Percentiles rank a stretch among this genome's conserved stretches.
Evolutionary conservation across 139 green algal genomes (phyloP).

Genomic region (Chlamydomonas sphaeroides): DNA sequence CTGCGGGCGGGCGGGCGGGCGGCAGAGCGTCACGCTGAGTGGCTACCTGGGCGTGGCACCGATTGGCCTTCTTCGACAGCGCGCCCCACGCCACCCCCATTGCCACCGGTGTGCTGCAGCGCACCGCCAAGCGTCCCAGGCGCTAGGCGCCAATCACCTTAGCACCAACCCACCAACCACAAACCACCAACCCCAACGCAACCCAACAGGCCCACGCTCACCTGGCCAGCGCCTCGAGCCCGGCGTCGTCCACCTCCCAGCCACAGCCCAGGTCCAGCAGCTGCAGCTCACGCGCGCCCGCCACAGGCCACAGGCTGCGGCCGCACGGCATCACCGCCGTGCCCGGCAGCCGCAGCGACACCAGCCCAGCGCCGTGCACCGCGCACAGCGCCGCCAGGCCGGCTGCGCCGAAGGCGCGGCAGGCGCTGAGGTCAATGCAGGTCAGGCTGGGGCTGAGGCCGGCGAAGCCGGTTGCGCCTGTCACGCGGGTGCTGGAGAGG

Average conservation of each 20-base stretch:
- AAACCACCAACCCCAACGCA: background rate
- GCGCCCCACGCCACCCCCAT: no score
- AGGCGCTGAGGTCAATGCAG: background rate
- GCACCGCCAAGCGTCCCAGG: no score
- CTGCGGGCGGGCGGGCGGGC: background rate
- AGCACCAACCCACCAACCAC: background rate
- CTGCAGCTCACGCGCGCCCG: background rate
- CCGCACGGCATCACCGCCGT: constrained; percentile 16
- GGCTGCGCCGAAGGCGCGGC: background rate
- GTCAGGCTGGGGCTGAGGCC: background rate
- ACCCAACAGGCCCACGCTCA: background rate
- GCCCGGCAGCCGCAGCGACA: background rate
- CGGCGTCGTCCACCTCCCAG: constrained; percentile 18
- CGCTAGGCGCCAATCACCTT: background rate
- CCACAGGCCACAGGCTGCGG: constrained; percentile 4
- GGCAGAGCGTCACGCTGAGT: background rate
- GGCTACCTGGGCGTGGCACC: background rate
- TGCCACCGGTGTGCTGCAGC: no score
- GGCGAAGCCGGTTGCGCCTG: background rate
- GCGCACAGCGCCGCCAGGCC: constrained; percentile 4
- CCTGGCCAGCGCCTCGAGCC: constrained; percentile 8
- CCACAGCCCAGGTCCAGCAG: background rate
- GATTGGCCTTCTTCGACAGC: background rate
- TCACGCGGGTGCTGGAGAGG: constrained; percentile 8
- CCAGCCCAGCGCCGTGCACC: background rate